Evolutionary conservation across 805 yeast species (phyloP).

Genomic region (Maudiozyma barnettii): DNA sequence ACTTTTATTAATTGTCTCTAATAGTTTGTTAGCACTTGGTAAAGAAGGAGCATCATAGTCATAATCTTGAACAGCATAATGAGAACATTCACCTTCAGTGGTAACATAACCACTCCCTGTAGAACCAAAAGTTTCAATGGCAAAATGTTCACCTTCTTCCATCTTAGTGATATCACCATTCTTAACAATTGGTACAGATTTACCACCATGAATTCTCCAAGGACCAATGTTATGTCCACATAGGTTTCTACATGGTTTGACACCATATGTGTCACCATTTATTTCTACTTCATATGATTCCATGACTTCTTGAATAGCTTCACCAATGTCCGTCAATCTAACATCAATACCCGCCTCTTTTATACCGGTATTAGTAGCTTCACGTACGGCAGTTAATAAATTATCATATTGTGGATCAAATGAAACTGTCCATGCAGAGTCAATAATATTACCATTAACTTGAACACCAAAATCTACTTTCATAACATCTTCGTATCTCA

Average conservation of each 20-base stretch:
- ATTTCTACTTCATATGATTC: constrained; percentile 90
- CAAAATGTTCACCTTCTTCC: constrained; percentile 98
- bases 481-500: constrained; percentile 84
- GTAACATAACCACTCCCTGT: constrained; percentile 91
- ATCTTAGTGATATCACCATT: constrained; percentile 90
- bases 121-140: constrained; percentile 95
- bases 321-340: constrained; percentile 89
- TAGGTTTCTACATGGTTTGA: constrained; percentile 83
- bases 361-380: constrained; percentile 90
- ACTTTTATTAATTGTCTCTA: constrained; percentile 61
- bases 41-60: constrained; percentile 34
- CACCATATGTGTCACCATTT: constrained; percentile 74
- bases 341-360: constrained; percentile 93
- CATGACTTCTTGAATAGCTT: constrained; percentile 93
- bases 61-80: constrained; percentile 55
- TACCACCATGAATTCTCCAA: constrained; percentile 84
- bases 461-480: constrained; percentile 97
- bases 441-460: constrained; percentile 87
- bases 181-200: constrained; percentile 92
- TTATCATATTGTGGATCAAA: constrained; percentile 78
- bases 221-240: constrained; percentile 90
- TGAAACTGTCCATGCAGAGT: constrained; percentile 88
- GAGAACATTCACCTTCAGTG: constrained; percentile 87
- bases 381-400: constrained; percentile 75
- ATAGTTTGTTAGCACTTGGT: constrained; percentile 60